Percentiles rank a stretch among this genome's conserved stretches.
These are phyloP conservation scores for Trapa bicornis DNA, from an alignment of 345 rosid species.

Conservation along the genomic window DNA sequence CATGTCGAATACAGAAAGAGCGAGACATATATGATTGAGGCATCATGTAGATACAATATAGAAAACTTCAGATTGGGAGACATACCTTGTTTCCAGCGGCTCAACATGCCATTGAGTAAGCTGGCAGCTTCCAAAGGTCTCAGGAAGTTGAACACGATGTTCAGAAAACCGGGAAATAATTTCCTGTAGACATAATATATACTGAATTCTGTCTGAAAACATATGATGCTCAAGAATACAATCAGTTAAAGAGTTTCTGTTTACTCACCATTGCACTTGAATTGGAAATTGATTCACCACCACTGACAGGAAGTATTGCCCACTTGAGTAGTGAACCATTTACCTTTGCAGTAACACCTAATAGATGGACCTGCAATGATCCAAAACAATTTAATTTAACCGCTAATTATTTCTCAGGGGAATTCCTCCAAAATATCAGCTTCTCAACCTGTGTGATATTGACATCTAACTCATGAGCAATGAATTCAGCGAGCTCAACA, in stretches of 20 bases:
- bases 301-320: conserved; percentile 45
- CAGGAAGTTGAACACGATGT: conserved; percentile 56
- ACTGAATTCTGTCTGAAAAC: background rate
- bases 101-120: conserved; percentile 51
- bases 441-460: conserved; percentile 48
- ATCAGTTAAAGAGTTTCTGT: background rate
- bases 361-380: conserved; percentile 48
- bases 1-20: background rate
- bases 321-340: conserved; percentile 41
- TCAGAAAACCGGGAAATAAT: conserved; percentile 54
- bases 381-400: background rate
- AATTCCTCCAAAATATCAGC: background rate
- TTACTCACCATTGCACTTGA: conserved; percentile 46
- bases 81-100: conserved; percentile 36
- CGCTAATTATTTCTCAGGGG: background rate
- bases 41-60: background rate
- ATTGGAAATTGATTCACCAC: conserved; percentile 41
- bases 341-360: conserved; percentile 46
- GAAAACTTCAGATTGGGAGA: background rate
- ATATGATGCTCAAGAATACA: background rate
- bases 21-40: background rate
- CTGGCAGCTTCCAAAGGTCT: conserved; percentile 46
- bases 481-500: conserved; percentile 29
- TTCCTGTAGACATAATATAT: conserved; percentile 21
- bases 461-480: conserved; percentile 45